Base-by-base conservation (phyloP, 2,329 filamentous ascomycete genomes). In the Colletotrichum sp. region DNA sequence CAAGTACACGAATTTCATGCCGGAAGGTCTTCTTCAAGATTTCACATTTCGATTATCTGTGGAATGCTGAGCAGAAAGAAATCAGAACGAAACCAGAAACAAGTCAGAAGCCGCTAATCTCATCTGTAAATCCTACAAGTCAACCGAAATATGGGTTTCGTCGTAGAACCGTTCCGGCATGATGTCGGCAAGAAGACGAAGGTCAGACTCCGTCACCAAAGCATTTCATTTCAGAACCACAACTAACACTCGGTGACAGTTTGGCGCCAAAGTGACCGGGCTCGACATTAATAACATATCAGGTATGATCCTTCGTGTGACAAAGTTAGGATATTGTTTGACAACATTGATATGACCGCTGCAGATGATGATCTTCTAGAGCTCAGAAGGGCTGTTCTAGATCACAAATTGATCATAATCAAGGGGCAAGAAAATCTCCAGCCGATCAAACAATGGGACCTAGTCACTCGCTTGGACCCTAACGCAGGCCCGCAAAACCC, bases 361-460 rank as follows among this genome's bases (percentile, higher is more conserved):
- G 76, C 77, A 81, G 84, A 86, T 74, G 80, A 80, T 55, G 83
- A 86, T 61, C 81, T 88, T 27, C 72, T 81, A 32, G 80, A 79
- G 12, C 79, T 87, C 15, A 81, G 81, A 63, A 82, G 86, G 7
- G 82, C 84, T 15, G 86, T 86, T 74, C 86, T 86, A 85, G 84
- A 78, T 9, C 84, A 87, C 78, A 87, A 88, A 78, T 80, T 87
- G 5, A 79, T 88, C 12, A 81, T 87, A 28, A 83, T 88, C 48
- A 87, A 85, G 78, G 83, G 83, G n/a, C 86, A 88, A 74, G 80
- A 85, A 30, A 74, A 85, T 36, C 81, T 88, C 0, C 74, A 79
- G 13, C 86, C 86, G 1, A 80, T 81, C 52, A 87, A 87, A 77
- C 86, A 88, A 61, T 88, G 85, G 86, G 85, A 87, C 55, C 79